These are phyloP conservation scores for Plasmodium malariae DNA, from an alignment of 169 alveolate genomes.

Conservation along the genomic window DNA sequence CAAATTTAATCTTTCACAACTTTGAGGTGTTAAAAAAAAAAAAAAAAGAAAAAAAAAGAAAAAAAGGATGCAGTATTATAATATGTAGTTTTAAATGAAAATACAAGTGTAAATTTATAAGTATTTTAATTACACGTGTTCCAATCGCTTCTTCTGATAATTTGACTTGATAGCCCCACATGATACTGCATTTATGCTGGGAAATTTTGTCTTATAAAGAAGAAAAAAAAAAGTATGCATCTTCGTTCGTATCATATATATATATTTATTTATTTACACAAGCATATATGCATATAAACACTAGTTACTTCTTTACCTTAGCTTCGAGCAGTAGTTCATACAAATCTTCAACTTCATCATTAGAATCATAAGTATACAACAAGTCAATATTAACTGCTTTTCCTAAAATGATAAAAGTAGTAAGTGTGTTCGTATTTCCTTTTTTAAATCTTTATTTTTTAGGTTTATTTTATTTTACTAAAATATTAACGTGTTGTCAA, in stretches of 20 bases:
- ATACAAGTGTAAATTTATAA: neutral
- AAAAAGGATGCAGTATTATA: neutral
- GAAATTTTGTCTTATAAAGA: conserved; percentile 39
- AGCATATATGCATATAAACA: neutral
- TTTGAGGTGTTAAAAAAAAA: neutral
- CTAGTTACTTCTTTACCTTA: conserved; percentile 57
- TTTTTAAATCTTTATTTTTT: neutral
- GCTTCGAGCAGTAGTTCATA: conserved; percentile 81
- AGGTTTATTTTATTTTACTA: neutral
- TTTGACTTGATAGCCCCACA: conserved; percentile 98
- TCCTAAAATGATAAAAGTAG: conserved; percentile 80
- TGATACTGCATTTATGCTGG: conserved; percentile 74
- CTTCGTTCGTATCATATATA: neutral
- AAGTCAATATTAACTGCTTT: conserved; percentile 87
- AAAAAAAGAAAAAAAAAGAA: conserved; percentile 19
- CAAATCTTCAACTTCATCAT: conserved; percentile 97
- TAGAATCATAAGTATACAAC: conserved; percentile 84
- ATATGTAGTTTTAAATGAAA: neutral
- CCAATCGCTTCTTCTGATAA: conserved; percentile 96
- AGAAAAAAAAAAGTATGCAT: conserved; percentile 9
- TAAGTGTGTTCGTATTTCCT: neutral
- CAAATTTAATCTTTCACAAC: conserved; percentile 76
- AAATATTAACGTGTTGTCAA: neutral
- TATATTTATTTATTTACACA: neutral
- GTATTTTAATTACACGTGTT: conserved; percentile 92